Conservation (phyloP, 345 rosid genomes). For the Aethionema arabicum region DNA sequence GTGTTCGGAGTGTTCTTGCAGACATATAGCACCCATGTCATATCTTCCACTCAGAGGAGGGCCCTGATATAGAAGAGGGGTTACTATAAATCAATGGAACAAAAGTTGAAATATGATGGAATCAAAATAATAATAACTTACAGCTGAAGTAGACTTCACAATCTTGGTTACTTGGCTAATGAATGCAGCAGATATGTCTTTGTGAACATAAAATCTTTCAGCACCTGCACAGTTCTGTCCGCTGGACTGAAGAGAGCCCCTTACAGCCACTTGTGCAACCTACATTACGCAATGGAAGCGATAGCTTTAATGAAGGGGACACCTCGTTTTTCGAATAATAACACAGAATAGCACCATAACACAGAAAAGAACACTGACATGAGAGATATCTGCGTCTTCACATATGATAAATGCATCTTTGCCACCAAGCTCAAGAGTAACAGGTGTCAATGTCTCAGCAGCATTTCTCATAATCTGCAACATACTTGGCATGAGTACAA, state of each 20-base stretch:
- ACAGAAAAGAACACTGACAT: slow-evolving; percentile 47
- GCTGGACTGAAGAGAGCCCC: slow-evolving; percentile 91
- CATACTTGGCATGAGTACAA: slow-evolving; percentile 20
- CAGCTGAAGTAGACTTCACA: slow-evolving; percentile 88
- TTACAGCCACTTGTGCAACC: slow-evolving; percentile 97
- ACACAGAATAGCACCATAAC: slow-evolving; percentile 5
- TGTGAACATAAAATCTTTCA: slow-evolving; percentile 95
- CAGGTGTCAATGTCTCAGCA: slow-evolving; percentile 69
- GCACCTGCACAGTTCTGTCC: slow-evolving; percentile 99
- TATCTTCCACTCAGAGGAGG: slow-evolving; percentile 88
- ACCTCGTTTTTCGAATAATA: slow-evolving; percentile 16
- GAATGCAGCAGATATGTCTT: slow-evolving; percentile 72
- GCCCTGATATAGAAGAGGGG: slow-evolving; percentile 51
- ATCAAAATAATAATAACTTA: slow-evolving; percentile 44
- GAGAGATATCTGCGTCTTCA: slow-evolving; percentile 81
- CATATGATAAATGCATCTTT: slow-evolving; percentile 94
- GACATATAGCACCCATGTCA: slow-evolving; percentile 98
- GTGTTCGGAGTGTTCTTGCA: slow-evolving; percentile 88
- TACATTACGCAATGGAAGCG: slow-evolving; percentile 34
- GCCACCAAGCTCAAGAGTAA: slow-evolving; percentile 98
- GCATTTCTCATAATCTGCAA: slow-evolving; percentile 96
- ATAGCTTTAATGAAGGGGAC: slow-evolving; percentile 20
- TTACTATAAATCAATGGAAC: background rate
- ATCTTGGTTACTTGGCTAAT: slow-evolving; percentile 71
- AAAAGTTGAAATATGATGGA: slow-evolving; percentile 11